Percentiles rank a stretch among this genome's conserved stretches.
phyloP scores from a whole-genome alignment of 2,329 filamentous ascomycete genomes.

The Penicillium sp. region DNA sequence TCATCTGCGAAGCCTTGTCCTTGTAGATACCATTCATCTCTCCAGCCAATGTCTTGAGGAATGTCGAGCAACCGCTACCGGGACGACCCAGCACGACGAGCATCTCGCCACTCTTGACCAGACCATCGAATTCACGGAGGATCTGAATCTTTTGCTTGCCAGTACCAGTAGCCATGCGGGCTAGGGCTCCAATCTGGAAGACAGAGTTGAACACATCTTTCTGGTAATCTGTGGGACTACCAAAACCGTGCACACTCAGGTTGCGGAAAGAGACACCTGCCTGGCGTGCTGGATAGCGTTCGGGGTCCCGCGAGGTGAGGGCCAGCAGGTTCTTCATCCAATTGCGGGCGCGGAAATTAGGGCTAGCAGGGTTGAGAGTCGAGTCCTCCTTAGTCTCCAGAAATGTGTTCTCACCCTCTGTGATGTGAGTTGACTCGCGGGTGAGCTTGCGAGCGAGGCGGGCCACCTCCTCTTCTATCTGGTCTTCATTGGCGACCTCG shows the following conservation, averaged over 20 bases:
- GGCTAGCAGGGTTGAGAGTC: slow-evolving; percentile 46
- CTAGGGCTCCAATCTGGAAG: slow-evolving; percentile 35
- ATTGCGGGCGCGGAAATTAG: slow-evolving; percentile 46
- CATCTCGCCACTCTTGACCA: slow-evolving; percentile 60
- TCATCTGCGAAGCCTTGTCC: slow-evolving; percentile 69
- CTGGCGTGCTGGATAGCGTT: slow-evolving; percentile 54
- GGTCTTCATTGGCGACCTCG: slow-evolving; percentile 26
- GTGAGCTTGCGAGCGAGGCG: slow-evolving; percentile 37
- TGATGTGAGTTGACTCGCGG: slow-evolving; percentile 33
- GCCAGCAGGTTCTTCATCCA: slow-evolving; percentile 51
- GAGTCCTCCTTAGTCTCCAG: slow-evolving; percentile 34
- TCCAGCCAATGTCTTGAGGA: slow-evolving; percentile 80
- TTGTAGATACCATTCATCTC: slow-evolving; percentile 80
- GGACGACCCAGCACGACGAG: slow-evolving; percentile 56
- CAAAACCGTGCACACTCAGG: slow-evolving; percentile 67
- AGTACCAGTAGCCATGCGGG: slow-evolving; percentile 33
- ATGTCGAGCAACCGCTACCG: slow-evolving; percentile 68
- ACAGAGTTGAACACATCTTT: slow-evolving; percentile 42
- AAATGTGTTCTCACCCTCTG: slow-evolving; percentile 36
- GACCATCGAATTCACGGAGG: slow-evolving; percentile 62
- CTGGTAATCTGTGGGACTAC: slow-evolving; percentile 68
- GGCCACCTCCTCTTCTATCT: slow-evolving; percentile 31
- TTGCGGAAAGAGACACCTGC: slow-evolving; percentile 67
- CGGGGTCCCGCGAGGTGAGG: slow-evolving; percentile 51
- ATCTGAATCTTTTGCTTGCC: slow-evolving; percentile 58